These are phyloP conservation scores for Phytophthora fragariaefolia DNA, from an alignment of 352 stramenopile species.

Conservation along the genomic window DNA sequence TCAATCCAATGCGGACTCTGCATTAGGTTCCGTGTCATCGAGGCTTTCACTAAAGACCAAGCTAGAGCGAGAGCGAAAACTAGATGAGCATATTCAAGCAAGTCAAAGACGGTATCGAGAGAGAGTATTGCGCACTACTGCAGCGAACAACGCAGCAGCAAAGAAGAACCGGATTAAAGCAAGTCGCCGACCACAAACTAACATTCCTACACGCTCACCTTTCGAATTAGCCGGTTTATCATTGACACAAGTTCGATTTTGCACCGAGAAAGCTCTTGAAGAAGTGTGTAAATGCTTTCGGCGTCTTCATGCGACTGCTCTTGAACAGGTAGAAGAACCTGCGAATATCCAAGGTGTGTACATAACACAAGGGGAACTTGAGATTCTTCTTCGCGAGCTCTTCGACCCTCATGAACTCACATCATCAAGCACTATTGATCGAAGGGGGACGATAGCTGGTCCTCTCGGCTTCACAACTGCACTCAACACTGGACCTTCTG, in stretches of 20 bases:
- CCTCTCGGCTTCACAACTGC: conserved; percentile 22
- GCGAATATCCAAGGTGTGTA: conserved; percentile 44
- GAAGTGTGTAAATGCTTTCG: conserved; percentile 50
- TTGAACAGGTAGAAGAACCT: conserved; percentile 21
- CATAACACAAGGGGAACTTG: conserved; percentile 65
- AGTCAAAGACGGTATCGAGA: conserved; percentile 39
- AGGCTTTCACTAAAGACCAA: conserved; percentile 41
- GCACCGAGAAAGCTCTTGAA: conserved; percentile 56
- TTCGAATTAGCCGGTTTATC: conserved; percentile 52
- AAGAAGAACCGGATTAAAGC: neutral
- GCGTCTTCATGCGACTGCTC: conserved; percentile 38
- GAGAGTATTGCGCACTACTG: conserved; percentile 19
- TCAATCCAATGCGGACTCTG: conserved; percentile 7
- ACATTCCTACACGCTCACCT: conserved; percentile 21
- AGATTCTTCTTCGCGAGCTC: conserved; percentile 40
- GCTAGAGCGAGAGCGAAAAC: conserved; percentile 44
- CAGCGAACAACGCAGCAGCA: conserved; percentile 10
- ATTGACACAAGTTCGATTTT: conserved; percentile 61
- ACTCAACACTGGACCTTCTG: neutral
- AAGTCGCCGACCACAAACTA: conserved; percentile 9
- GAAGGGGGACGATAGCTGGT: conserved; percentile 16
- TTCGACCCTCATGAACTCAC: conserved; percentile 33
- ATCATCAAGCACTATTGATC: neutral
- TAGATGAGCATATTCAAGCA: conserved; percentile 58
- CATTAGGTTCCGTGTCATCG: conserved; percentile 18